A percentile compares a stretch with the other conserved stretches of the same genome.
Conservation (phyloP, 352 stramenopile genomes). For the Phytophthora litchii region DNA sequence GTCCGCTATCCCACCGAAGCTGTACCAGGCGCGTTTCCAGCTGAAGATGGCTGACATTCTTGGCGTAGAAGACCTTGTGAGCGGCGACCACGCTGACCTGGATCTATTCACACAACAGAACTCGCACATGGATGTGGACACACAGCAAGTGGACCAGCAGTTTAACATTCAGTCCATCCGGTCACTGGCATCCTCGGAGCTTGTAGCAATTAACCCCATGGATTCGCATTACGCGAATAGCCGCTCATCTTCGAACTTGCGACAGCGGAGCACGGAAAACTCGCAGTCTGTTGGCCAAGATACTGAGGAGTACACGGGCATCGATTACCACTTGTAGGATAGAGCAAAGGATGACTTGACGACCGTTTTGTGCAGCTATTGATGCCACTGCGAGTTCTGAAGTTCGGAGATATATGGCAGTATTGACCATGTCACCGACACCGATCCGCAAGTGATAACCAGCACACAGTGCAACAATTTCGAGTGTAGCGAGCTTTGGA, state of each 20-base stretch:
- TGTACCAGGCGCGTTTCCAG: conserved; percentile 89
- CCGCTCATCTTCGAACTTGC: conserved; percentile 53
- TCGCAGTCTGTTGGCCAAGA: conserved; percentile 76
- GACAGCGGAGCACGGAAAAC: conserved; percentile 64
- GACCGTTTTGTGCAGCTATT: conserved; percentile 15
- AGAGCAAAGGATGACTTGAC: conserved; percentile 8
- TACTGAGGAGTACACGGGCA: conserved; percentile 83
- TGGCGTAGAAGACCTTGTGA: conserved; percentile 74
- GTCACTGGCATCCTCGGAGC: conserved; percentile 67
- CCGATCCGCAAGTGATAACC: conserved; percentile 1
- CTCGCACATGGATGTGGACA: conserved; percentile 89
- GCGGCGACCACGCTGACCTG: conserved; percentile 44
- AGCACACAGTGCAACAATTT: conserved; percentile 1
- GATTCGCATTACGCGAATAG: conserved; percentile 73
- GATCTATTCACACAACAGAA: conserved; percentile 86
- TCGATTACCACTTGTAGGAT: conserved; percentile 86
- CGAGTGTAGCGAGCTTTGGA: not conserved
- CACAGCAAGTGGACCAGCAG: conserved; percentile 58
- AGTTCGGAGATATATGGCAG: not conserved
- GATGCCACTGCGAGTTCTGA: not conserved
- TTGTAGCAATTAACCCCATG: conserved; percentile 59
- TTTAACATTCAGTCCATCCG: conserved; percentile 72
- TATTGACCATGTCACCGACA: not conserved
- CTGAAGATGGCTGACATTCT: conserved; percentile 88
- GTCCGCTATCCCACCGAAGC: conserved; percentile 81